Conservation (phyloP, 2,329 filamentous ascomycete genomes). For the Claviceps quebecensis region DNA sequence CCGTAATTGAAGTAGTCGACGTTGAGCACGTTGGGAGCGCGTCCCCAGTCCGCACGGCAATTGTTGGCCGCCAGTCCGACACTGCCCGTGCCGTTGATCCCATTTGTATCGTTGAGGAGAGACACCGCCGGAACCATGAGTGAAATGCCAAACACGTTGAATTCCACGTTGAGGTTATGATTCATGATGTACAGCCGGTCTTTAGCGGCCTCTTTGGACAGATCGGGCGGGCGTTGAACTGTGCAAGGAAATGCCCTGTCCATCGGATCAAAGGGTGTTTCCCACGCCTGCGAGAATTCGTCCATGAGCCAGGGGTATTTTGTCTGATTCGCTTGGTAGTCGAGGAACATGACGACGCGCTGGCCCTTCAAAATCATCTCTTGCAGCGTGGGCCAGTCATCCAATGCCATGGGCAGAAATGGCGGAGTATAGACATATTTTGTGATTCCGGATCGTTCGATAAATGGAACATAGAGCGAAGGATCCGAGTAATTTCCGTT, state of each 20-base stretch:
- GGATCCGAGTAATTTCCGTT: constrained; percentile 63
- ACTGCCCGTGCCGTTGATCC: constrained; percentile 47
- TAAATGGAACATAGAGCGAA: constrained; percentile 50
- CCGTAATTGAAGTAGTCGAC: constrained; percentile 78
- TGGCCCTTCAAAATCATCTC: constrained; percentile 59
- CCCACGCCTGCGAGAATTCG: constrained; percentile 80
- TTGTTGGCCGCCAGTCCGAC: constrained; percentile 49
- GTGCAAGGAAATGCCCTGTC: constrained; percentile 59
- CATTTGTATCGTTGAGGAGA: constrained; percentile 59
- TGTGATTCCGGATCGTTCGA: constrained; percentile 57
- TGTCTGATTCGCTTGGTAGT: constrained; percentile 70
- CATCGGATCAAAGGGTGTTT: constrained; percentile 69
- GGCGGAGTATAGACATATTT: constrained; percentile 62
- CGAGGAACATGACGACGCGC: constrained; percentile 68
- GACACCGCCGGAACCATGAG: constrained; percentile 61
- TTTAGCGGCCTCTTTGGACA: constrained; percentile 38
- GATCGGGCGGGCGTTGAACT: constrained; percentile 58
- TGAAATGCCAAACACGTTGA: constrained; percentile 48
- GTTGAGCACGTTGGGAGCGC: constrained; percentile 63
- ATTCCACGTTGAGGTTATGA: constrained; percentile 76
- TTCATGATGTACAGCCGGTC: constrained; percentile 70
- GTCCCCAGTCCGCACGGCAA: constrained; percentile 48
- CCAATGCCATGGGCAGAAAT: constrained; percentile 52
- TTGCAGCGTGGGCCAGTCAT: constrained; percentile 73
- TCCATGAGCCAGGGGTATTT: constrained; percentile 73